phyloP scores from a whole-genome alignment of 306 rosid species.

The peach (Prunus persica) region DNA sequence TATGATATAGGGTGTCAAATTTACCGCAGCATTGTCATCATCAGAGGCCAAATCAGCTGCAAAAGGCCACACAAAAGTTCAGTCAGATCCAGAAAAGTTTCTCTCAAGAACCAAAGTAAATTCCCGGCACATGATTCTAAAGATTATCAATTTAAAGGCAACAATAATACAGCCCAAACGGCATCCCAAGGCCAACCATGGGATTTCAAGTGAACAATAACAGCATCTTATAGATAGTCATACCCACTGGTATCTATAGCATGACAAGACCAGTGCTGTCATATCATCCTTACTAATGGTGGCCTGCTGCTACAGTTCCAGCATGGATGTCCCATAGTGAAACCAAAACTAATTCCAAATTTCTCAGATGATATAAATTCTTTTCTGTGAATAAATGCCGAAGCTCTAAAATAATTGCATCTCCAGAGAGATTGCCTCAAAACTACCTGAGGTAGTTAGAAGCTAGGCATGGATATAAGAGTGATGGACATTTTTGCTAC shows the following conservation, averaged over 20 bases:
- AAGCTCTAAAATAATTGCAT: not conserved
- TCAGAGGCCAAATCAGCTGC: conserved; percentile 69
- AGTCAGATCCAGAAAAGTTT: conserved; percentile 10
- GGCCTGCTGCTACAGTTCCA: not conserved
- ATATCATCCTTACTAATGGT: not conserved
- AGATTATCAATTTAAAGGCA: not conserved
- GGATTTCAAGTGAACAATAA: not conserved
- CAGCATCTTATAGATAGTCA: not conserved
- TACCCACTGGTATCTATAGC: not conserved
- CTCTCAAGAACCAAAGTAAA: not conserved
- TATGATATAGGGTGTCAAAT: conserved; percentile 12
- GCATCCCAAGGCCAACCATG: not conserved
- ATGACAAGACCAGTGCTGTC: not conserved
- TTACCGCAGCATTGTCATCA: conserved; percentile 53
- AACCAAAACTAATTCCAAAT: not conserved
- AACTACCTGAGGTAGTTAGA: not conserved
- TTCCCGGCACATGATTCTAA: not conserved
- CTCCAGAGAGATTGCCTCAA: not conserved
- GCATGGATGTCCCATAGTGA: not conserved
- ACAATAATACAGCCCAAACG: not conserved
- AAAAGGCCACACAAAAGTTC: conserved; percentile 25
- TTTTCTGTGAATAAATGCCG: not conserved
- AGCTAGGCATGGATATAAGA: not conserved
- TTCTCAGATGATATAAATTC: not conserved
- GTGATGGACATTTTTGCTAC: not conserved